Evolutionary conservation across 441 rosid genomes (phyloP), one percentile per base, ranked within the genome.

Genomic region (Gossypium gossypioides): DNA sequence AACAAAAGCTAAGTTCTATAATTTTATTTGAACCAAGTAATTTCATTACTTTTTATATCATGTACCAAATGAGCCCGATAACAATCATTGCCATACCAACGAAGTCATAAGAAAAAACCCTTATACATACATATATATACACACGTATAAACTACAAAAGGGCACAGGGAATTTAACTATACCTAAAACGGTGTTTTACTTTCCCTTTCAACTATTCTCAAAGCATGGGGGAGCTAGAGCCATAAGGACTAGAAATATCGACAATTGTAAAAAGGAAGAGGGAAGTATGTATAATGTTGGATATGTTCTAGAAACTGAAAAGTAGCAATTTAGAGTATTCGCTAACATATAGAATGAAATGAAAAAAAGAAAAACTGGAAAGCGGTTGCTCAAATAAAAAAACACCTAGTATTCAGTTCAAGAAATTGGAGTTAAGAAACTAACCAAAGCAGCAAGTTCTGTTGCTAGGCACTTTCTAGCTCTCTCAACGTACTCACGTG

Each of bases 381-480:
- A 68, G 6, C 7, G 0, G 24, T 16, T 51, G 16, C 27, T 8
- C 1, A 27, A 27, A 51, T 46, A 44, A 21, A 40, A 37, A 37
- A 37, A 37, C 44, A 40, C 22, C 46, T 9, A 69, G 48, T 18
- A 2, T 0, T 13, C 55, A 57, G 59, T 25, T 55, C 50, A 51
- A 25, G 48, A 40, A 37, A 48, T 32, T 5, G n/a, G 15, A 74
- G 55, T 42, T 18, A 76, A 60, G 69, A 67, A 72, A 85, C 87
- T 75, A 72, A 96, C 99, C 97, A 96, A 85, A 66, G 99, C 99
- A 79, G 99, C 98, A 83, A 96, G 98, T 81, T 96, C 99, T 3
- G 99, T 96, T 71, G 98, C 99, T 74, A 96, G 89, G 85, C 93
- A 96, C 81, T 91, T 93, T 81, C 99, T 84, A 67, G 99, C 97